Conservation (phyloP, 1,139 yeast genomes). For the Pichia norvegensis region DNA sequence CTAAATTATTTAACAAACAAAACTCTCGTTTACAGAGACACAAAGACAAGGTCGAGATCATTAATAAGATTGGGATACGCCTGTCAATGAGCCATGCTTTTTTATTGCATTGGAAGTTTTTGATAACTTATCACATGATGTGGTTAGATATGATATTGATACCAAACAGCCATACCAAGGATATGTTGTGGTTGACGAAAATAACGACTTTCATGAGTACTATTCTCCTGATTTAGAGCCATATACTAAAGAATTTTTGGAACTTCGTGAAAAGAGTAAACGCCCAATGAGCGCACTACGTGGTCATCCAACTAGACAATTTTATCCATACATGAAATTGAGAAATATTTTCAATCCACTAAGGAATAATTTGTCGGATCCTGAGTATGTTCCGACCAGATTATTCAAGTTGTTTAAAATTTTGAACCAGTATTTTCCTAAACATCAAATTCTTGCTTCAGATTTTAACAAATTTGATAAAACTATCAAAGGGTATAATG, state of each 20-base stretch:
- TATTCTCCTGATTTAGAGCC: slow-evolving; percentile 62
- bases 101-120: slow-evolving; percentile 78
- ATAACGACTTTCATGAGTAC: slow-evolving; percentile 72
- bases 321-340: slow-evolving; percentile 21
- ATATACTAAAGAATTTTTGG: slow-evolving; percentile 48
- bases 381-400: slow-evolving; percentile 79
- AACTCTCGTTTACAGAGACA: slow-evolving; percentile 28
- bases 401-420: slow-evolving; percentile 59
- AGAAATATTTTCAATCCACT: slow-evolving; percentile 43
- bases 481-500: slow-evolving; percentile 55
- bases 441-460: slow-evolving; percentile 63
- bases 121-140: slow-evolving; percentile 80
- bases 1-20: slow-evolving; percentile 62
- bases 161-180: slow-evolving; percentile 72
- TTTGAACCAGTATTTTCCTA: slow-evolving; percentile 59
- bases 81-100: slow-evolving; percentile 64
- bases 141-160: slow-evolving; percentile 62
- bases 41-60: slow-evolving; percentile 51
- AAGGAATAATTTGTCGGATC: slow-evolving; percentile 59
- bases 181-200: slow-evolving; percentile 62
- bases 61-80: slow-evolving; percentile 67
- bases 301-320: slow-evolving; percentile 24
- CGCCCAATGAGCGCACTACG: slow-evolving; percentile 26
- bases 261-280: slow-evolving; percentile 44
- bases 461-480: slow-evolving; percentile 66